Percentiles rank a stretch among this genome's conserved stretches.
Evolutionary conservation across 768 basidiomycete genomes (phyloP).

Genomic region (Hebeloma cylindrosporum): DNA sequence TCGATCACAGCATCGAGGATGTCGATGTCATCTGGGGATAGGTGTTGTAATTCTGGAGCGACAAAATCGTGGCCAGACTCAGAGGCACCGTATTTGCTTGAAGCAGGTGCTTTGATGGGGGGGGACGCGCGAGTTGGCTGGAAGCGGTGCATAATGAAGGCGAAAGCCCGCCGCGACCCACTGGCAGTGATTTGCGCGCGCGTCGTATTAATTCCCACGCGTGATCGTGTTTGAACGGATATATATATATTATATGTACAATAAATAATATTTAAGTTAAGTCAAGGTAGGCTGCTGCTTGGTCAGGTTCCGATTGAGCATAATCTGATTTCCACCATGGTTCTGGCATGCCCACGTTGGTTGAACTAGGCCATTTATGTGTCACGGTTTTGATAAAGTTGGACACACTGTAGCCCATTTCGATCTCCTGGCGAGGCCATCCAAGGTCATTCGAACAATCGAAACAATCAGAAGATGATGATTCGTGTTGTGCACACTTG

Average conservation of each 20-base stretch:
- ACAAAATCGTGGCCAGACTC: conserved; percentile 42
- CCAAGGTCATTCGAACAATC: too few relatives aligned
- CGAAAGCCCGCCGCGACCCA: background rate
- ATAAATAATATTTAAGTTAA: background rate
- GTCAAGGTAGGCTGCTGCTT: too few relatives aligned
- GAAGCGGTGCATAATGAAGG: conserved; percentile 41
- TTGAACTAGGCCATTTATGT: too few relatives aligned
- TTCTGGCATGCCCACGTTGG: too few relatives aligned
- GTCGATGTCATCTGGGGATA: conserved; percentile 58
- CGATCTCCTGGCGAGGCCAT: too few relatives aligned
- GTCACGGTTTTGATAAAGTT: conserved; percentile 43
- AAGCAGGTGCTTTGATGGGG: conserved; percentile 34
- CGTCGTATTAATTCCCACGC: conserved; percentile 18
- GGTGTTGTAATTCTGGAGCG: conserved; percentile 49
- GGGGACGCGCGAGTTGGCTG: conserved; percentile 50
- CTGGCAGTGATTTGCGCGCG: conserved; percentile 5
- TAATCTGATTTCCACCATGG: conserved; percentile 12
- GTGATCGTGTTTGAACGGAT: conserved; percentile 28
- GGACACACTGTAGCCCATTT: conserved; percentile 50
- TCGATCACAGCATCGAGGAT: conserved; percentile 75
- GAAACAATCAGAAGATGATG: too few relatives aligned
- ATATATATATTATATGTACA: conserved; percentile 5
- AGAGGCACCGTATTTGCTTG: conserved; percentile 20
- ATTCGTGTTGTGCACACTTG: too few relatives aligned
- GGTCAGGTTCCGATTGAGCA: too few relatives aligned